Evolutionary conservation across 257 asterid species (phyloP).

Genomic region (Nicotiana noctiflora): DNA sequence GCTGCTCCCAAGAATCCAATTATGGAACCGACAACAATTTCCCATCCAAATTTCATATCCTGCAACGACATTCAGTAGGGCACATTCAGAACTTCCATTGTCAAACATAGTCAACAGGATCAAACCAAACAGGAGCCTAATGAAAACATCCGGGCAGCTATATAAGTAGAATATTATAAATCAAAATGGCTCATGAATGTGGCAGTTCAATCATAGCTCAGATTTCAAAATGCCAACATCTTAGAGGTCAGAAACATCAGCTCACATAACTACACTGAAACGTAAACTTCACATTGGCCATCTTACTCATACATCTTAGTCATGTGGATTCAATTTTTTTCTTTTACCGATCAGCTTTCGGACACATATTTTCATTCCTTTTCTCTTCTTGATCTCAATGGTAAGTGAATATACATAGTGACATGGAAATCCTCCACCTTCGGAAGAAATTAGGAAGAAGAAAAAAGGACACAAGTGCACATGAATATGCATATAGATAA

Average conservation of each 20-base stretch:
- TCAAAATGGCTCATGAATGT: neutral
- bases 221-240: neutral
- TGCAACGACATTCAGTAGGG: slow-evolving; percentile 21
- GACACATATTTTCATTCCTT: neutral
- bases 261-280: neutral
- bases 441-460: neutral
- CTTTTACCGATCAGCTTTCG: neutral
- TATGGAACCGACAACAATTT: slow-evolving; percentile 58
- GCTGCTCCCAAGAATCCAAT: slow-evolving; percentile 97
- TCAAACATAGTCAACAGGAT: neutral
- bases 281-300: neutral
- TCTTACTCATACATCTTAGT: neutral
- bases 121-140: neutral
- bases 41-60: slow-evolving; percentile 79
- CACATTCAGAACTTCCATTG: neutral
- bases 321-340: neutral
- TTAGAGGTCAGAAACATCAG: neutral
- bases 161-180: neutral
- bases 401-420: neutral
- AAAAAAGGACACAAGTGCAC: neutral
- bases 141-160: neutral
- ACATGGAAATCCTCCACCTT: neutral
- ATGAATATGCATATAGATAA: neutral
- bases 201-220: neutral
- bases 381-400: neutral